These are phyloP conservation scores for Chenopodium formosanum DNA, from an alignment of 148 eudicot species.

Conservation along the genomic window DNA sequence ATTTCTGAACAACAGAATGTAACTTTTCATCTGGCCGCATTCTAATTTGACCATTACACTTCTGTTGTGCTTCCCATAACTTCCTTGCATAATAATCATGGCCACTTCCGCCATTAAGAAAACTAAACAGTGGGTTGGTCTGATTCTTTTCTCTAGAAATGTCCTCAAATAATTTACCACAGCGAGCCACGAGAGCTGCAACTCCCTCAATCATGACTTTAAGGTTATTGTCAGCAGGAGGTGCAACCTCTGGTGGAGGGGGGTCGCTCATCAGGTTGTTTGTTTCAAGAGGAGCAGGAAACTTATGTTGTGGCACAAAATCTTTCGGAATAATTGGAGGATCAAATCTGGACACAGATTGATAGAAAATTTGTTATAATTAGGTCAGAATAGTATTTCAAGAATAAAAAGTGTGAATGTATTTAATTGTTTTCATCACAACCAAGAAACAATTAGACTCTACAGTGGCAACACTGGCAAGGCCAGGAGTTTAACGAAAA, in stretches of 20 bases:
- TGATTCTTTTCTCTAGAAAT: conserved; percentile 81
- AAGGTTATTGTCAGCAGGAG: conserved; percentile 73
- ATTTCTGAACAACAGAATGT: conserved; percentile 44
- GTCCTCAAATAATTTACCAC: conserved; percentile 90
- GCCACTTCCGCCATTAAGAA: conserved; percentile 83
- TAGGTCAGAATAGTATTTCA: neutral
- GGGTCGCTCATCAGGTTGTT: conserved; percentile 31
- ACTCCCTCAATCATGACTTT: conserved; percentile 85
- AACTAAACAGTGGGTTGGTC: conserved; percentile 74
- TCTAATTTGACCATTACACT: conserved; percentile 46
- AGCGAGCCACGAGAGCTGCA: conserved; percentile 87
- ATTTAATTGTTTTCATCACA: neutral
- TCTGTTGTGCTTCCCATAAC: conserved; percentile 90
- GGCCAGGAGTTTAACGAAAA: neutral
- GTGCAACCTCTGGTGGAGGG: conserved; percentile 69
- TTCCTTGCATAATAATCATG: conserved; percentile 77
- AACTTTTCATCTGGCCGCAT: conserved; percentile 46
- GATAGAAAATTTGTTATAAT: conserved; percentile 13
- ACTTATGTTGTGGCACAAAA: conserved; percentile 73
- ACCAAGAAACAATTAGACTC: neutral
- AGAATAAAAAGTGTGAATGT: neutral
- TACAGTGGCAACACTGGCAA: neutral
- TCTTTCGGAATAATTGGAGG: conserved; percentile 77
- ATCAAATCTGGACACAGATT: conserved; percentile 57
- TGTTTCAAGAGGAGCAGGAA: conserved; percentile 56